A percentile compares a stretch with the other conserved stretches of the same genome.
Evolutionary conservation across 768 basidiomycete species (phyloP).

Genomic region (Clitopilus passeckerianus): DNA sequence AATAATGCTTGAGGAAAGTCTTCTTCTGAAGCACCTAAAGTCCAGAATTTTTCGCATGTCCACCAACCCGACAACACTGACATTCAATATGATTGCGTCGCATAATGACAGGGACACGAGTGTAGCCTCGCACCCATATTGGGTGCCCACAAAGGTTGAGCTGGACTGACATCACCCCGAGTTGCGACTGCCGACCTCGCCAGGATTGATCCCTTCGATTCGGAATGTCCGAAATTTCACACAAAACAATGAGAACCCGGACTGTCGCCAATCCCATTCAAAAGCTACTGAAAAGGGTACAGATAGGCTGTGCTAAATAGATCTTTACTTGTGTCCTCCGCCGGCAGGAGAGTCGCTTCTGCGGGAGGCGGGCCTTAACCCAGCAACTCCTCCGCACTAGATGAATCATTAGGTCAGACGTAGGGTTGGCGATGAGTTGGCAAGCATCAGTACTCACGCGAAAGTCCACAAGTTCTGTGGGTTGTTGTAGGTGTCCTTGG

Average conservation of each 20-base stretch:
- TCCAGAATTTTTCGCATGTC: no score
- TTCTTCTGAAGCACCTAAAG: no score
- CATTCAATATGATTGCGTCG: background rate
- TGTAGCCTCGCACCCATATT: background rate
- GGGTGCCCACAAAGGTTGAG: background rate
- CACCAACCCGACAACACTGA: background rate
- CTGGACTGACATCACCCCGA: background rate
- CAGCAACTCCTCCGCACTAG: background rate
- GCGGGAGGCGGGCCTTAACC: background rate
- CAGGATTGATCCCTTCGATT: background rate
- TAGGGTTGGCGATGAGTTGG: background rate
- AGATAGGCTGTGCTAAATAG: background rate
- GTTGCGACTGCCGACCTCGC: background rate
- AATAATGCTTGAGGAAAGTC: no score
- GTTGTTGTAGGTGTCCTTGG: slow-evolving; percentile 58
- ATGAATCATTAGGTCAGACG: background rate
- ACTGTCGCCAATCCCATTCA: background rate
- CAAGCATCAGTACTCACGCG: slow-evolving; percentile 34
- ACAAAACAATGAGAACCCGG: background rate
- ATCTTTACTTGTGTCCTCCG: background rate
- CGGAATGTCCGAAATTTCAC: background rate
- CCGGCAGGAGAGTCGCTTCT: background rate
- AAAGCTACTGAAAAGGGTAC: background rate
- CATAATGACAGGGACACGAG: background rate
- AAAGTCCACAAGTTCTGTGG: slow-evolving; percentile 57